phyloP scores from a whole-genome alignment of 192 early-diverging fungal genomes.

The Mortierella hygrophila region DNA sequence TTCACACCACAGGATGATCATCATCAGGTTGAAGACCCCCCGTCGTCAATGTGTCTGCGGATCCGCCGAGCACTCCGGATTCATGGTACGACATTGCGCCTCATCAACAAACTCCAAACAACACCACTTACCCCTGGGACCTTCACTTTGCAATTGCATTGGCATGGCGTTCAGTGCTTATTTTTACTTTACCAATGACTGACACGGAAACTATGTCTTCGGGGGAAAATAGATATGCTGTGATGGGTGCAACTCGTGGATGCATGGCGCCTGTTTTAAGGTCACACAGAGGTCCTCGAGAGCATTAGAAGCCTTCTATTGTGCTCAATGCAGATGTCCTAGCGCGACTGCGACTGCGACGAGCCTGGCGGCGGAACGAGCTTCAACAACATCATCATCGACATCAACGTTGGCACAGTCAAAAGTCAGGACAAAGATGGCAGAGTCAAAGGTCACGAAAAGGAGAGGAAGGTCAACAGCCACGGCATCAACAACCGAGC shows the following conservation, averaged over 20 bases:
- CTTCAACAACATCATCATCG: too few species aligned
- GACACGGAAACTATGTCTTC: not conserved
- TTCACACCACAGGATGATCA: not conserved
- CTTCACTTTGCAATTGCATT: not conserved
- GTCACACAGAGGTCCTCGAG: conserved; percentile 22
- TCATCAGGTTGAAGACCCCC: not conserved
- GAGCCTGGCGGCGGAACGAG: too few species aligned
- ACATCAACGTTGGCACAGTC: too few species aligned
- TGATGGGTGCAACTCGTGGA: conserved; percentile 37
- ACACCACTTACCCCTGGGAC: not conserved
- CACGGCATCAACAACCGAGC: too few species aligned
- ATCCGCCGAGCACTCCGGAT: conserved; percentile 22
- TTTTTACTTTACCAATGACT: not conserved
- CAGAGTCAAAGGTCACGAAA: too few species aligned
- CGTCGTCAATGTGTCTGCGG: conserved; percentile 33
- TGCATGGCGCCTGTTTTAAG: conserved; percentile 41
- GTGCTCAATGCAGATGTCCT: conserved; percentile 18
- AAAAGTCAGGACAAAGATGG: too few species aligned
- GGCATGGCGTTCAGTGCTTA: not conserved
- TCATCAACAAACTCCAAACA: not conserved
- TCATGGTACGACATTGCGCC: conserved; percentile 19
- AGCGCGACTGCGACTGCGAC: not conserved
- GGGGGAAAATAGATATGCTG: conserved; percentile 29
- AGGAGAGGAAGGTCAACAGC: too few species aligned
- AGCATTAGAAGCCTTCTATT: conserved; percentile 32